Percentiles rank a stretch among this genome's conserved stretches.
Evolutionary conservation across 352 stramenopile genomes (phyloP).

Genomic region (Globisporangium canariense): DNA sequence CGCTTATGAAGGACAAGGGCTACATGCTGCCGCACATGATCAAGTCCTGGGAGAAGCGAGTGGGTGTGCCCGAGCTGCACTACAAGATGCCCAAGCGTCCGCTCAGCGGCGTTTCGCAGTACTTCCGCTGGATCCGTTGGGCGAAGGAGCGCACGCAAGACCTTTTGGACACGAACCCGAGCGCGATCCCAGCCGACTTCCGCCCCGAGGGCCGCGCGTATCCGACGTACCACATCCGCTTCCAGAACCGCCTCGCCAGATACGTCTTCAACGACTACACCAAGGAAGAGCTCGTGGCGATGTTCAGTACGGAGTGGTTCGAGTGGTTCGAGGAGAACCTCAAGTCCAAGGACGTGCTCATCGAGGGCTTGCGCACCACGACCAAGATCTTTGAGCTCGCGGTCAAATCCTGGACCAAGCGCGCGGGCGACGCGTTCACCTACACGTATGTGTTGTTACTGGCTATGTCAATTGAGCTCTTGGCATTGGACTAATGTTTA

Average conservation of each 20-base stretch:
- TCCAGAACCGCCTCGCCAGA: conserved; percentile 48
- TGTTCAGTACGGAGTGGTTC: conserved; percentile 39
- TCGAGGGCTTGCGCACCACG: conserved; percentile 37
- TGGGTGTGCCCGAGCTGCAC: conserved; percentile 30
- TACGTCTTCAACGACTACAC: conserved; percentile 51
- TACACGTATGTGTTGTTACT: conserved; percentile 28
- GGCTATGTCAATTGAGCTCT: not conserved
- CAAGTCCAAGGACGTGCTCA: conserved; percentile 42
- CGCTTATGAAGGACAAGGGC: conserved; percentile 43
- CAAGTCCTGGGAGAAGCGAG: conserved; percentile 56
- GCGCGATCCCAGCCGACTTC: conserved; percentile 29
- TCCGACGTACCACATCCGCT: conserved; percentile 52
- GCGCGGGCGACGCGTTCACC: conserved; percentile 35
- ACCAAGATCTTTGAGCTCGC: conserved; percentile 40
- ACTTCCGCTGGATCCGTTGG: conserved; percentile 72
- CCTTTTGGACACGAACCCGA: conserved; percentile 34
- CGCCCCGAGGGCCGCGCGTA: conserved; percentile 43
- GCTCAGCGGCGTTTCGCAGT: conserved; percentile 53
- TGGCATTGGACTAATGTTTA: not conserved
- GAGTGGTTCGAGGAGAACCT: conserved; percentile 52
- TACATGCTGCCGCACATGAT: conserved; percentile 74
- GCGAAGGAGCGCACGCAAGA: conserved; percentile 58
- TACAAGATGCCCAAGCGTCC: conserved; percentile 51
- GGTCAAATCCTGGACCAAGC: conserved; percentile 48
- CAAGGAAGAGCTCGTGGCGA: conserved; percentile 30